These are phyloP conservation scores for Pichia phayaonensis DNA, from an alignment of 805 yeast genomes.

Conservation along the genomic window DNA sequence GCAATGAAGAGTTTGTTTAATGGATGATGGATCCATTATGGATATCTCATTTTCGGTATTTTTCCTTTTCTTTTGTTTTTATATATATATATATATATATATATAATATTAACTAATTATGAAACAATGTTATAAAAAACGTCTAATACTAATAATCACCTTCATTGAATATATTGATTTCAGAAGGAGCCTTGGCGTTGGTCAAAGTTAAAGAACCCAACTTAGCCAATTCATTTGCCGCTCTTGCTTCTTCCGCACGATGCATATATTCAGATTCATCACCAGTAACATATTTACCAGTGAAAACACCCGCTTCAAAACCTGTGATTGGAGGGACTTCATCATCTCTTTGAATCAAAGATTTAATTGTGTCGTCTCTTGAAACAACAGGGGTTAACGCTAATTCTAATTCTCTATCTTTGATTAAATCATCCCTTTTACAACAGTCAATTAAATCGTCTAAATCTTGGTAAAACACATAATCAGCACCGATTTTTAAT, in stretches of 20 bases:
- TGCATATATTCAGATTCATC: conserved; percentile 74
- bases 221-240: conserved; percentile 48
- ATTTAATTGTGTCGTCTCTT: conserved; percentile 23
- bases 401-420: conserved; percentile 26
- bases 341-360: conserved; percentile 18
- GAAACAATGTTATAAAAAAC: neutral
- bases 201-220: conserved; percentile 31
- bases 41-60: no score
- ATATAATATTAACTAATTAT: neutral
- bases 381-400: conserved; percentile 31
- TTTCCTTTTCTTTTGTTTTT: no score
- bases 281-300: conserved; percentile 93
- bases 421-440: conserved; percentile 27
- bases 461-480: conserved; percentile 79
- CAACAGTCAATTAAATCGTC: conserved; percentile 82
- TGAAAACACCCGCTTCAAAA: conserved; percentile 95
- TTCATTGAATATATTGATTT: conserved; percentile 48
- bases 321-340: conserved; percentile 36
- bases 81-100: no score
- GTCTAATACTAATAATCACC: conserved; percentile 37
- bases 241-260: conserved; percentile 77
- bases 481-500: conserved; percentile 77
- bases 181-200: conserved; percentile 74
- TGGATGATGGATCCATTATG: no score
- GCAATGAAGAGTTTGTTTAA: neutral